Evolutionary conservation across 352 stramenopile species (phyloP).

Genomic region (Globisporangium polare): DNA sequence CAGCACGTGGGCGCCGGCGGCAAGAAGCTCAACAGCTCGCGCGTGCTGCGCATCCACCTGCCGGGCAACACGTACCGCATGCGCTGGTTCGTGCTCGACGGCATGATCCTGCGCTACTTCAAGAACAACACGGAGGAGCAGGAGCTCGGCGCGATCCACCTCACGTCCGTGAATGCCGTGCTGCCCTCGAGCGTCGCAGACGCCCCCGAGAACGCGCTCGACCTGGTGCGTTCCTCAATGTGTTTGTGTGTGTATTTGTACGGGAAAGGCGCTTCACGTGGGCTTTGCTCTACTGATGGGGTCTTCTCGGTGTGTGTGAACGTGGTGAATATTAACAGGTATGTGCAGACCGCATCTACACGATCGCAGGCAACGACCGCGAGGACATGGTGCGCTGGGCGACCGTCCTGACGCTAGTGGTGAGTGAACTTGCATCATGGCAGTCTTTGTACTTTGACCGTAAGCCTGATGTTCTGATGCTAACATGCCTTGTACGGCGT

Average conservation of each 20-base stretch:
- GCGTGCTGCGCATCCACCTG: conserved; percentile 70
- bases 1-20: conserved; percentile 82
- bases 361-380: conserved; percentile 75
- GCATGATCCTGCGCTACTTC: conserved; percentile 88
- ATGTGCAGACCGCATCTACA: conserved; percentile 87
- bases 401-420: conserved; percentile 81
- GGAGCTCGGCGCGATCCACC: conserved; percentile 84
- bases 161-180: conserved; percentile 84
- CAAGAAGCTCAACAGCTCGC: conserved; percentile 84
- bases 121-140: conserved; percentile 85
- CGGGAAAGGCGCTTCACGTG: neutral
- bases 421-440: conserved; percentile 19
- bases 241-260: neutral
- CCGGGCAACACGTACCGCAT: conserved; percentile 77
- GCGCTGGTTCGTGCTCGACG: conserved; percentile 86
- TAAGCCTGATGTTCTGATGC: neutral
- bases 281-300: neutral
- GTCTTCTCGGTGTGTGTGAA: too few species aligned
- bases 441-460: neutral
- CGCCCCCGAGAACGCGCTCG: conserved; percentile 76
- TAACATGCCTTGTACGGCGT: neutral
- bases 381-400: conserved; percentile 90
- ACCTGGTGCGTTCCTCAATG: conserved; percentile 43
- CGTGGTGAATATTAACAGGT: conserved; percentile 34
- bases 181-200: conserved; percentile 87